These are phyloP conservation scores for Colletotrichum sp. DNA, from an alignment of 2,329 filamentous ascomycete species.

Conservation along the genomic window DNA sequence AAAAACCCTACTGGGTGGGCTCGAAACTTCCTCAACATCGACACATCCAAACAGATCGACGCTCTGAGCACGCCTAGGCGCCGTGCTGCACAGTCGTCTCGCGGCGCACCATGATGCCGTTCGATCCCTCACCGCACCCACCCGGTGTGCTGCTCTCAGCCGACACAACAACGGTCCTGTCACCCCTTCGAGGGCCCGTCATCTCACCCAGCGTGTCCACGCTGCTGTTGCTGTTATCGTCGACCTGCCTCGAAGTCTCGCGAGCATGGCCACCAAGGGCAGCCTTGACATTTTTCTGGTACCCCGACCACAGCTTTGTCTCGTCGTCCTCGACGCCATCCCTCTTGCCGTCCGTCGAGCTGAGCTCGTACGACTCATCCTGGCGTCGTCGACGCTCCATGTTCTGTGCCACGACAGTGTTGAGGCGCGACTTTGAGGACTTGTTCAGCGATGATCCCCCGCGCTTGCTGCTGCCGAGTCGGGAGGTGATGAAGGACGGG, in stretches of 20 bases:
- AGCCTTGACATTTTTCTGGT: not conserved
- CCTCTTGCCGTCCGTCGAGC: not conserved
- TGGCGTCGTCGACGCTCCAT: slow-evolving; percentile 10
- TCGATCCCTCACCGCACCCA: not conserved
- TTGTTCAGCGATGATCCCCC: not conserved
- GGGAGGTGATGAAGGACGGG: slow-evolving; percentile 5
- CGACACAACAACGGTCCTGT: not conserved
- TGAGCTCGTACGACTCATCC: slow-evolving; percentile 9
- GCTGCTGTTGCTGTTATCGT: not conserved
- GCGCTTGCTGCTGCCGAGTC: not conserved
- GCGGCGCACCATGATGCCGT: not conserved
- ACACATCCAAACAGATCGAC: not conserved
- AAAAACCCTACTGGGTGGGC: too few species aligned
- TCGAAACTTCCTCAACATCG: too few species aligned
- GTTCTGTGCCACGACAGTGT: slow-evolving; percentile 7
- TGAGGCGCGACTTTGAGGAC: not conserved
- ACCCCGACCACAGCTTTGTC: slow-evolving; percentile 10
- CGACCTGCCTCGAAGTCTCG: not conserved
- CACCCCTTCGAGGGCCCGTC: not conserved
- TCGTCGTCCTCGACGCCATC: slow-evolving; percentile 10
- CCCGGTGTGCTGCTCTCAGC: not conserved
- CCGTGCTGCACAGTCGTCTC: not conserved
- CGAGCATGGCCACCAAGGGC: not conserved
- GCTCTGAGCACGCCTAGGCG: not conserved
- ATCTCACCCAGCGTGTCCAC: not conserved